Conservation (phyloP, 2,329 filamentous ascomycete species). For the Ampelomyces quisqualis region DNA sequence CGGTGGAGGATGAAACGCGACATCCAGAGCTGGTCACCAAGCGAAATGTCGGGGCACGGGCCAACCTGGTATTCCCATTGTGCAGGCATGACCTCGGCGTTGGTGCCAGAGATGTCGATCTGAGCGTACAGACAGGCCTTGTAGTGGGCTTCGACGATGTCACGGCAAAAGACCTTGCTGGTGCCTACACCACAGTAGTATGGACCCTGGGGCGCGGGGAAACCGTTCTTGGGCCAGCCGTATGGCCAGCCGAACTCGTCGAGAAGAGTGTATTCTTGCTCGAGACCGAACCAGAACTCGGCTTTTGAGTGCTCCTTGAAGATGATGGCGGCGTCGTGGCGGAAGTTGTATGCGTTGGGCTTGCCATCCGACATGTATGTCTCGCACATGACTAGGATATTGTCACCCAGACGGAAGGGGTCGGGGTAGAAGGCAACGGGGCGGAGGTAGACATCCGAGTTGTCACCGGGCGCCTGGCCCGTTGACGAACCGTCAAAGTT, state of each 20-base stretch:
- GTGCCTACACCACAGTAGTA: slow-evolving; percentile 99
- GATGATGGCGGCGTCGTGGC: slow-evolving; percentile 83
- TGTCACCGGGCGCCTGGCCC: slow-evolving; percentile 86
- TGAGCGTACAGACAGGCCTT: slow-evolving; percentile 85
- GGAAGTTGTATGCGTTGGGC: slow-evolving; percentile 98
- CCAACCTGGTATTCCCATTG: slow-evolving; percentile 99
- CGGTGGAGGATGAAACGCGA: slow-evolving; percentile 86
- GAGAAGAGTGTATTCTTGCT: slow-evolving; percentile 96
- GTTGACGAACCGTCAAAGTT: slow-evolving; percentile 90
- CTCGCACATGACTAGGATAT: slow-evolving; percentile 92
- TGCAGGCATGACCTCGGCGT: slow-evolving; percentile 96
- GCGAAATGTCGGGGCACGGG: slow-evolving; percentile 78
- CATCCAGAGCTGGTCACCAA: slow-evolving; percentile 97
- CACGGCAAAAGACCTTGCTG: slow-evolving; percentile 95
- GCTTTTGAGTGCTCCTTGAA: slow-evolving; percentile 84
- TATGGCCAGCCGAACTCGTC: slow-evolving; percentile 84
- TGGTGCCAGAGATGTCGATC: slow-evolving; percentile 95
- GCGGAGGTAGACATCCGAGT: slow-evolving; percentile 96
- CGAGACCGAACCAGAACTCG: slow-evolving; percentile 95
- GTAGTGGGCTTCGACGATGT: slow-evolving; percentile 95
- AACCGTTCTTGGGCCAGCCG: slow-evolving; percentile 85
- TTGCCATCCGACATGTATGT: slow-evolving; percentile 92
- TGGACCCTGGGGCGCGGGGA: slow-evolving; percentile 87
- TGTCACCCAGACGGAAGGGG: slow-evolving; percentile 84
- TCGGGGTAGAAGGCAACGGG: slow-evolving; percentile 87